Percentiles rank a stretch among this genome's conserved stretches.
These are phyloP conservation scores for Pseudonectria foliicola DNA, from an alignment of 2,329 filamentous ascomycete species.

Conservation along the genomic window DNA sequence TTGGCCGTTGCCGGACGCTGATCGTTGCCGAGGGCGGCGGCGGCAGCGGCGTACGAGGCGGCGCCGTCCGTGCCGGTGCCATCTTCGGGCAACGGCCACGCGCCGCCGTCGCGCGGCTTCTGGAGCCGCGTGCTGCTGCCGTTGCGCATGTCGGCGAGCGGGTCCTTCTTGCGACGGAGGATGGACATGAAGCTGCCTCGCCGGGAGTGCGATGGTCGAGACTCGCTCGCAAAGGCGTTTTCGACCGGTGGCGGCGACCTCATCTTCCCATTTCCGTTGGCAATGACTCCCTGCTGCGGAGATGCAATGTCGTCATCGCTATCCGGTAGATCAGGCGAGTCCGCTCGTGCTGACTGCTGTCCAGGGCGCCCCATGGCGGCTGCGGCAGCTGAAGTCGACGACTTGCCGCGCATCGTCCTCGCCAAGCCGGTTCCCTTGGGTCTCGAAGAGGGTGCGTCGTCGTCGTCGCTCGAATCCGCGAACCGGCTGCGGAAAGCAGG, in stretches of 20 bases:
- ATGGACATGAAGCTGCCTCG: slow-evolving; percentile 50
- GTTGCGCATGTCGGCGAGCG: slow-evolving; percentile 38
- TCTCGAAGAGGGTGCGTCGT: slow-evolving; percentile 21
- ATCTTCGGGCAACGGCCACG: slow-evolving; percentile 28
- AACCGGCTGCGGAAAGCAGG: slow-evolving; percentile 51
- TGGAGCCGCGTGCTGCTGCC: slow-evolving; percentile 22
- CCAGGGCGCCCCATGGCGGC: slow-evolving; percentile 27
- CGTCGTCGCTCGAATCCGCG: slow-evolving; percentile 65
- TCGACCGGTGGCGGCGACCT: slow-evolving; percentile 19
- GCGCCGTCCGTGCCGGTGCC: slow-evolving; percentile 27
- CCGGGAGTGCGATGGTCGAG: slow-evolving; percentile 27
- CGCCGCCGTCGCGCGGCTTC: slow-evolving; percentile 22
- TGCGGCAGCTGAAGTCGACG: slow-evolving; percentile 28
- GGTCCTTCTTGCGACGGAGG: slow-evolving; percentile 55
- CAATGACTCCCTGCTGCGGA: slow-evolving; percentile 7
- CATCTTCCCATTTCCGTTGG: slow-evolving; percentile 2
- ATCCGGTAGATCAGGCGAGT: slow-evolving; percentile 54
- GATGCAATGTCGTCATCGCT: slow-evolving; percentile 43
- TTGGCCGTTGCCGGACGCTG: slow-evolving; percentile 30
- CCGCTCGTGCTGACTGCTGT: slow-evolving; percentile 40
- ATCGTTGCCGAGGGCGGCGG: slow-evolving; percentile 17
- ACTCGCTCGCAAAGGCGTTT: slow-evolving; percentile 10
- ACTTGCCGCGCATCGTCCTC: slow-evolving; percentile 23
- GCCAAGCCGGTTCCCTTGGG: slow-evolving; percentile 27
- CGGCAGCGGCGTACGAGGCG: slow-evolving; percentile 17